phyloP scores from a whole-genome alignment of 805 yeast genomes.

The Starmerella khaoyaiensis region DNA sequence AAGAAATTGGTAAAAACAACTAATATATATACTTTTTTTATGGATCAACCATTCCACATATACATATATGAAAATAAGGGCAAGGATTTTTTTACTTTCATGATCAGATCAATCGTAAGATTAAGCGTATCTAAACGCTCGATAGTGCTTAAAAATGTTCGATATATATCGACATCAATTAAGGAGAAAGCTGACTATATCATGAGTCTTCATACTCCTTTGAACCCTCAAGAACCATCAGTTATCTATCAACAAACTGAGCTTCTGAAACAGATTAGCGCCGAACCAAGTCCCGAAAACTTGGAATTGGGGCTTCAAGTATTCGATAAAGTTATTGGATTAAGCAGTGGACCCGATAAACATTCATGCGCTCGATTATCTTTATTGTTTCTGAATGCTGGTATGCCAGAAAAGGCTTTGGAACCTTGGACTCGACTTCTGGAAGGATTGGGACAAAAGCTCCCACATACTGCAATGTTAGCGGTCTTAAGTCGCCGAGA shows the following conservation, averaged over 20 bases:
- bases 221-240: not conserved
- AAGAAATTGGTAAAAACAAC: too few relatives aligned
- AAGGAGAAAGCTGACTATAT: slow-evolving; percentile 4
- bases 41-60: too few relatives aligned
- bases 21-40: too few relatives aligned
- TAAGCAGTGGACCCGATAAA: slow-evolving; percentile 7
- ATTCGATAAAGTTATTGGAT: slow-evolving; percentile 7
- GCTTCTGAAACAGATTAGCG: slow-evolving; percentile 8
- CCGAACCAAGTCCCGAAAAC: slow-evolving; percentile 2
- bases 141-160: too few relatives aligned
- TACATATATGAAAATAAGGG: too few relatives aligned
- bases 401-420: slow-evolving; percentile 22
- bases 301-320: slow-evolving; percentile 13
- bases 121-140: too few relatives aligned
- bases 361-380: slow-evolving; percentile 20
- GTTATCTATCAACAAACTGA: slow-evolving; percentile 3
- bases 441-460: slow-evolving; percentile 20
- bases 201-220: slow-evolving; percentile 5
- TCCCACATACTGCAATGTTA: slow-evolving; percentile 4
- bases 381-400: slow-evolving; percentile 19
- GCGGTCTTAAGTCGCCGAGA: slow-evolving; percentile 16
- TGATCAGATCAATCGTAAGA: too few relatives aligned
- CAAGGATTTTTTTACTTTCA: too few relatives aligned
- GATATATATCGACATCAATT: too few relatives aligned
- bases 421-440: slow-evolving; percentile 27